phyloP scores from a whole-genome alignment of 352 stramenopile species.

The Phytophthora tubulina region DNA sequence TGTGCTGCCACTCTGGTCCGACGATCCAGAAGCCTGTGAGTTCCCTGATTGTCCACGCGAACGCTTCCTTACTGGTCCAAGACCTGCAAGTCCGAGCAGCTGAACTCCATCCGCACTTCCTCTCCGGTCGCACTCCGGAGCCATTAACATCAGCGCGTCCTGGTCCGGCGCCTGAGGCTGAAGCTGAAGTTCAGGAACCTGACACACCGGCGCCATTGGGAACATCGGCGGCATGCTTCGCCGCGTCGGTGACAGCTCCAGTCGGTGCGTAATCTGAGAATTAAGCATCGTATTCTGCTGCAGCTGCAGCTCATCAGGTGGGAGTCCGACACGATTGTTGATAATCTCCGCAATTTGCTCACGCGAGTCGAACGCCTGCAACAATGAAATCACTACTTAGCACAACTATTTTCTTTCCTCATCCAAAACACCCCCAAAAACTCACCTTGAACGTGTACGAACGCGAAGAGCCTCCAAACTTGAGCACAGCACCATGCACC shows the following conservation, averaged over 20 bases:
- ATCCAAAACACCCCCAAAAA: background rate
- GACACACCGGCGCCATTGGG: constrained; percentile 37
- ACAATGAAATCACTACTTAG: constrained; percentile 9
- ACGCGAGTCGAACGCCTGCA: constrained; percentile 72
- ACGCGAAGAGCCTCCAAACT: constrained; percentile 82
- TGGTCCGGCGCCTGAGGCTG: constrained; percentile 33
- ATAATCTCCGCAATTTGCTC: constrained; percentile 79
- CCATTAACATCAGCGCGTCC: constrained; percentile 39
- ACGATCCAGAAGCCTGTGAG: constrained; percentile 56
- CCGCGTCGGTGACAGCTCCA: constrained; percentile 70
- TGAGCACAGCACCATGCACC: constrained; percentile 66
- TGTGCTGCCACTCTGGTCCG: constrained; percentile 58
- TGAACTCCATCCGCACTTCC: constrained; percentile 48
- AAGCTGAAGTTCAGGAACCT: constrained; percentile 26
- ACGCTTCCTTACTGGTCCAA: constrained; percentile 51
- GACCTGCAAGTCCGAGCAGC: constrained; percentile 39
- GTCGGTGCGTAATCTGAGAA: constrained; percentile 74
- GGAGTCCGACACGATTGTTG: constrained; percentile 57
- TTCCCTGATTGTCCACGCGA: constrained; percentile 64
- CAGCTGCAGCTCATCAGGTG: constrained; percentile 64
- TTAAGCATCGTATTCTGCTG: constrained; percentile 89
- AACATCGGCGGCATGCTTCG: constrained; percentile 66
- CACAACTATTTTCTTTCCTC: background rate
- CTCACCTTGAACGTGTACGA: constrained; percentile 82
- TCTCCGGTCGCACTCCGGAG: constrained; percentile 34